These are phyloP conservation scores for Rhodotorula paludigena DNA, from an alignment of 768 basidiomycete genomes.

Conservation along the genomic window DNA sequence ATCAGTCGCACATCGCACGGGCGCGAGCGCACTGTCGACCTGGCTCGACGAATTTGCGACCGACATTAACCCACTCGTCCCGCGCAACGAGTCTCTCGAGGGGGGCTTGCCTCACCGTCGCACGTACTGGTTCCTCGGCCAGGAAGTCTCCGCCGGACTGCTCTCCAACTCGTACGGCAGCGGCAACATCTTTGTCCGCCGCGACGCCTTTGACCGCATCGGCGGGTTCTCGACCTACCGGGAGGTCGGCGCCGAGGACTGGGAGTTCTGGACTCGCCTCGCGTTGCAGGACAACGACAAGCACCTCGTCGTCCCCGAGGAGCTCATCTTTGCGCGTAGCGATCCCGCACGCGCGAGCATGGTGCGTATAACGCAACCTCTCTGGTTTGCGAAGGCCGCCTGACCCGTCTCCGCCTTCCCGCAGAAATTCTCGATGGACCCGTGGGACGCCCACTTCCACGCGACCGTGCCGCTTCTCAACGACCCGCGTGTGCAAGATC, in stretches of 20 bases:
- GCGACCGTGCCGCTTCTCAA: constrained; percentile 28
- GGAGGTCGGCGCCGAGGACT: constrained; percentile 37
- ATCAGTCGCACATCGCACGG: constrained; percentile 7
- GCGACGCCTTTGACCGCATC: constrained; percentile 13
- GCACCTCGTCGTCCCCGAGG: constrained; percentile 28
- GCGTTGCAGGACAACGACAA: constrained; percentile 10
- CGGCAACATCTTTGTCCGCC: constrained; percentile 36
- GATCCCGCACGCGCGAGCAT: constrained; percentile 30
- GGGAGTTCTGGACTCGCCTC: constrained; percentile 34
- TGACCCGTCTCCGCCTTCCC: neutral
- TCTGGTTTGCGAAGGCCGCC: no score
- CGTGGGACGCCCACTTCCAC: constrained; percentile 33
- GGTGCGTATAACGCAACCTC: constrained; percentile 1
- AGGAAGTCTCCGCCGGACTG: constrained; percentile 20
- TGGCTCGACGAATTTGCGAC: constrained; percentile 39
- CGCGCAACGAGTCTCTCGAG: neutral
- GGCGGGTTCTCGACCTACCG: constrained; percentile 37
- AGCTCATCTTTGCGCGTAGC: constrained; percentile 29
- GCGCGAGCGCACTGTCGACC: constrained; percentile 28
- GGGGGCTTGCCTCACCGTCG: constrained; percentile 23
- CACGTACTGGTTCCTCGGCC: constrained; percentile 40
- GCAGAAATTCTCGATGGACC: constrained; percentile 41
- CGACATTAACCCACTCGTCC: constrained; percentile 28
- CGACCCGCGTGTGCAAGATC: constrained; percentile 29
- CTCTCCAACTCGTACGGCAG: constrained; percentile 34